Percentiles rank a stretch among this genome's conserved stretches.
Evolutionary conservation across 2,329 filamentous ascomycete genomes (phyloP).

Genomic region (Claviceps cyperi): DNA sequence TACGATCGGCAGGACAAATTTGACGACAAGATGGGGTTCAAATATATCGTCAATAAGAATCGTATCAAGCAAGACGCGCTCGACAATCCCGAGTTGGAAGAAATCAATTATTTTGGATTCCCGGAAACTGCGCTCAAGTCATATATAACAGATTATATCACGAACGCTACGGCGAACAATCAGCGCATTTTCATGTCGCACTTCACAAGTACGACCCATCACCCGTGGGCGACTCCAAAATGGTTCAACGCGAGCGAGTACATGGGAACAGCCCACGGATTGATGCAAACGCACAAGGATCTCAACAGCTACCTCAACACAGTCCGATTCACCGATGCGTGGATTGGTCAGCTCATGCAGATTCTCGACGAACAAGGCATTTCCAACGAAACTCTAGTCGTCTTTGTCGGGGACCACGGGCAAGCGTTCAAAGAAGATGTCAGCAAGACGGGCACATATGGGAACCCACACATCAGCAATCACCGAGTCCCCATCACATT

Average conservation of each 20-base stretch:
- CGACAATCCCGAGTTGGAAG: conserved; percentile 5
- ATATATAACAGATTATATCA: conserved; percentile 17
- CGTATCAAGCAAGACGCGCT: conserved; percentile 5
- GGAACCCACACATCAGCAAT: conserved; percentile 19
- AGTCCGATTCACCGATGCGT: conserved; percentile 16
- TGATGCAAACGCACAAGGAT: conserved; percentile 10
- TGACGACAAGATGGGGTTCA: conserved; percentile 10
- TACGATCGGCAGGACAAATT: conserved; percentile 17
- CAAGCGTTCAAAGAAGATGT: conserved; percentile 19
- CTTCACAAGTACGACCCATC: conserved; percentile 20
- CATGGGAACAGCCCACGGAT: conserved; percentile 8
- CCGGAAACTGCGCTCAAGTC: conserved; percentile 15
- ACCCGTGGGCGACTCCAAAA: conserved; percentile 16
- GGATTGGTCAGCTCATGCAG: conserved; percentile 17
- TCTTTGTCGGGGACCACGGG: conserved; percentile 22
- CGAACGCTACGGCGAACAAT: conserved; percentile 13
- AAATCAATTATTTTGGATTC: conserved; percentile 20
- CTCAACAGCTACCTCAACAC: conserved; percentile 19
- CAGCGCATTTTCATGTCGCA: conserved; percentile 19
- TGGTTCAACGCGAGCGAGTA: conserved; percentile 11
- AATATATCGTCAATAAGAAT: conserved; percentile 9
- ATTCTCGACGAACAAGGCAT: conserved; percentile 18
- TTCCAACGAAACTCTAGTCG: conserved; percentile 19
- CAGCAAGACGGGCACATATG: conserved; percentile 16
- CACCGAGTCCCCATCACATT: conserved; percentile 20